Conservation (phyloP, 768 basidiomycete genomes). For the Russula compacta region DNA sequence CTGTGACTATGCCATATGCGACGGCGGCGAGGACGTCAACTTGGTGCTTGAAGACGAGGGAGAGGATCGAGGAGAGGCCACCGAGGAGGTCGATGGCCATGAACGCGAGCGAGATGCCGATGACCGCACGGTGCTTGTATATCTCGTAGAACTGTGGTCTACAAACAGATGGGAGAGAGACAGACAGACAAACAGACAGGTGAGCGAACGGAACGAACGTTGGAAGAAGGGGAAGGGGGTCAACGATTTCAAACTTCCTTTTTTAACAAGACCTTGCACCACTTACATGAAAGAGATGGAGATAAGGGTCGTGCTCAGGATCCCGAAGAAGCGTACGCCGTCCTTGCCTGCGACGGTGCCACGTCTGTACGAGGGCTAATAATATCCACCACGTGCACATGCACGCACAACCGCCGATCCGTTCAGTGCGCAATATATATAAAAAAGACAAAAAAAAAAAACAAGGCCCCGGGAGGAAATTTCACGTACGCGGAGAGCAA, state of each 20-base stretch:
- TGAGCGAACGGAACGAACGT: not conserved
- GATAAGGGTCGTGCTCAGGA: slow-evolving; percentile 50
- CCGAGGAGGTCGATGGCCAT: slow-evolving; percentile 63
- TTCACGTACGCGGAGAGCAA: slow-evolving; percentile 41
- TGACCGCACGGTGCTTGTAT: slow-evolving; percentile 48
- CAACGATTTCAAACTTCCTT: too few species aligned
- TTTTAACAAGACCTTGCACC: too few species aligned
- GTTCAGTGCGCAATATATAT: not conserved
- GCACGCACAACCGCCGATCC: not conserved
- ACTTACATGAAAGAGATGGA: slow-evolving; percentile 39
- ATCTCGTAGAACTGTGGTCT: slow-evolving; percentile 73
- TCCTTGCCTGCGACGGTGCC: slow-evolving; percentile 29
- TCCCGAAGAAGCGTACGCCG: slow-evolving; percentile 47
- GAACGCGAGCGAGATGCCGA: slow-evolving; percentile 63
- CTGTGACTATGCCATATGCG: slow-evolving; percentile 54
- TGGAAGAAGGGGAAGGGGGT: too few species aligned
- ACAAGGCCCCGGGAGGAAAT: not conserved
- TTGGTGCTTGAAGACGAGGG: slow-evolving; percentile 52
- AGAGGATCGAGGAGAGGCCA: slow-evolving; percentile 59
- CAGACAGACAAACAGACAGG: not conserved
- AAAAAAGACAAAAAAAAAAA: not conserved
- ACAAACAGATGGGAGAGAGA: slow-evolving; percentile 4
- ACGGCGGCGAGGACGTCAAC: slow-evolving; percentile 58
- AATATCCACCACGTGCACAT: too few species aligned
- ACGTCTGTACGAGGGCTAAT: slow-evolving; percentile 30